Conservation (phyloP, 2,329 filamentous ascomycete species). For the Paecilomyces niveus region DNA sequence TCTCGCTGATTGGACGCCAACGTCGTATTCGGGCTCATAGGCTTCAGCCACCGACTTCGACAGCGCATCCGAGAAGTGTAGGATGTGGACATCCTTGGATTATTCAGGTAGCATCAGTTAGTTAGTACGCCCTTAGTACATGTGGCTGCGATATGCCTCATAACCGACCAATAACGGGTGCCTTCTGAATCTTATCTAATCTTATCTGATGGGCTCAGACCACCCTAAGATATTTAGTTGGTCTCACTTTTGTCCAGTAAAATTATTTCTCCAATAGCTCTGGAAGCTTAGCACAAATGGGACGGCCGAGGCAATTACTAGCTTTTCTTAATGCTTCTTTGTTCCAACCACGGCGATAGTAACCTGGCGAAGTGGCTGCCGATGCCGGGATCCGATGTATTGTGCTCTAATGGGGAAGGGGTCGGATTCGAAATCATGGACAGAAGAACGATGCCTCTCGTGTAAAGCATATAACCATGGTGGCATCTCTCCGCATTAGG, state of each 20-base stretch:
- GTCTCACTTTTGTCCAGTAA: neutral
- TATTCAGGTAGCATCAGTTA: neutral
- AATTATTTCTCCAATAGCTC: neutral
- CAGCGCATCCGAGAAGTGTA: neutral
- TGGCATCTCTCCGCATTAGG: neutral
- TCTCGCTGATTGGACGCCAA: neutral
- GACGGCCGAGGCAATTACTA: neutral
- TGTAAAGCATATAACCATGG: neutral
- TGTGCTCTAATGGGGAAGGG: neutral
- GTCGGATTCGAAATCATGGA: neutral
- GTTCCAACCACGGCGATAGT: neutral
- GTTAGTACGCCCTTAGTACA: neutral
- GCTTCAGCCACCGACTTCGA: neutral
- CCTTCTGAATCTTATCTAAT: conserved; percentile 14
- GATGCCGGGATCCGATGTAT: neutral
- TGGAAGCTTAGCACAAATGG: neutral
- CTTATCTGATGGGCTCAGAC: conserved; percentile 10
- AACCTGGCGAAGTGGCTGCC: neutral
- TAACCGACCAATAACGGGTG: neutral
- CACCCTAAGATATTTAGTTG: neutral
- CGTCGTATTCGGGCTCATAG: neutral
- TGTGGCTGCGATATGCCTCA: neutral
- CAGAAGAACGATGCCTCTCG: neutral
- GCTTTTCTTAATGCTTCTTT: neutral
- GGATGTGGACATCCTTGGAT: neutral